Conservation (phyloP, 225 moss, liverwort and hornwort species). For the Bryum argenteum region DNA sequence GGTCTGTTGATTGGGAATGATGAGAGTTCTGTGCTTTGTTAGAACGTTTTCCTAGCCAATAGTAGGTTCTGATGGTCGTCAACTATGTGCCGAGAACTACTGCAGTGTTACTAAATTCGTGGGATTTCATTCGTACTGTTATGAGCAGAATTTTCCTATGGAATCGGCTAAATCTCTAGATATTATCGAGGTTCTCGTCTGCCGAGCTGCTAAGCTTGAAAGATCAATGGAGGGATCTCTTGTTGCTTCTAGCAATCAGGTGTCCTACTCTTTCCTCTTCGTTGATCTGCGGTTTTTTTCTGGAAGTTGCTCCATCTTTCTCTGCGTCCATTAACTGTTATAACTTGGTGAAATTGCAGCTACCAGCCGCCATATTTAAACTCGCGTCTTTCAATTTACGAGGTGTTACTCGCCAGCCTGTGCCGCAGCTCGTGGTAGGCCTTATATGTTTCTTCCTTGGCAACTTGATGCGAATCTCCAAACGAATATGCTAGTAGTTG, state of each 20-base stretch:
- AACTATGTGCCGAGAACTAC: constrained; percentile 22
- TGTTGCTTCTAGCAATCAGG: constrained; percentile 90
- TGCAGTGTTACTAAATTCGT: constrained; percentile 9
- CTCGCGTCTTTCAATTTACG: constrained; percentile 88
- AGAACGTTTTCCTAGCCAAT: background rate
- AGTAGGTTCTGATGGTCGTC: constrained; percentile 20
- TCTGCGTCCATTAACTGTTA: constrained; percentile 22
- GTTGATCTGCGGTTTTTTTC: constrained; percentile 14
- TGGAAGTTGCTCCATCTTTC: constrained; percentile 32
- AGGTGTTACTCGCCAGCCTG: constrained; percentile 70
- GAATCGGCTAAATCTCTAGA: constrained; percentile 78
- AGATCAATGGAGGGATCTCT: constrained; percentile 81
- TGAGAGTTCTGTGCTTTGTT: too few relatives aligned
- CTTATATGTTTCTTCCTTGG: constrained; percentile 26
- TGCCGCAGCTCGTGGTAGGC: constrained; percentile 90
- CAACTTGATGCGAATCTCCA: constrained; percentile 20
- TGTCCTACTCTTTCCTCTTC: constrained; percentile 33
- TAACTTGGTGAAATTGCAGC: constrained; percentile 58
- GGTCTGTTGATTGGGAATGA: too few relatives aligned
- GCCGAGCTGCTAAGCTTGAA: constrained; percentile 92
- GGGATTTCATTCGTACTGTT: constrained; percentile 15
- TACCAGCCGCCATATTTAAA: constrained; percentile 98
- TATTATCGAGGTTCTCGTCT: constrained; percentile 85
- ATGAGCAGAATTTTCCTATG: constrained; percentile 73
- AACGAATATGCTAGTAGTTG: constrained; percentile 1